Percentiles rank a stretch among this genome's conserved stretches.
These are phyloP conservation scores for Berberis thunbergii DNA, from an alignment of 164 flowering plant genomes.

Conservation along the genomic window DNA sequence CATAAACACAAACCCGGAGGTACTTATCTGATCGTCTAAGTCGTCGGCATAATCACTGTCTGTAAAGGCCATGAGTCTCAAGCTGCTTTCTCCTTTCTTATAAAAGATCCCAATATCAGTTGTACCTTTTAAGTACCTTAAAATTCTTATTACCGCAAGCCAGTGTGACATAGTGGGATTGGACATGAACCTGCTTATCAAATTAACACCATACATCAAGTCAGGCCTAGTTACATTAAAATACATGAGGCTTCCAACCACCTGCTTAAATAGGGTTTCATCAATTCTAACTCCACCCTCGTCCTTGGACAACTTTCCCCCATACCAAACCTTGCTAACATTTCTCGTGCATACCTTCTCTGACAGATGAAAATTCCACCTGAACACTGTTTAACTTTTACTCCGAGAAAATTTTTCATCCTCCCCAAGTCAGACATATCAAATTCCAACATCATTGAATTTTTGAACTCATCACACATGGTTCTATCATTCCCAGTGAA, in stretches of 20 bases:
- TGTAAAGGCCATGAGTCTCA: neutral
- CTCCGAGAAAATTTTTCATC: neutral
- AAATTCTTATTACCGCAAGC: neutral
- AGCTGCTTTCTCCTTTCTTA: neutral
- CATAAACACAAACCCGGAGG: neutral
- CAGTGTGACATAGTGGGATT: too few species aligned
- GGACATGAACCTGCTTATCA: neutral
- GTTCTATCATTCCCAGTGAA: neutral
- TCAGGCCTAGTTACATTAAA: neutral
- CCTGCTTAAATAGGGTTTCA: neutral
- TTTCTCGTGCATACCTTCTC: neutral
- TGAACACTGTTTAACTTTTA: neutral
- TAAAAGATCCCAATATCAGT: neutral
- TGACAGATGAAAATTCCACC: neutral
- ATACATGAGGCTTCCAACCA: neutral
- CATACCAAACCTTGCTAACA: neutral
- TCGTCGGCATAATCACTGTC: slow-evolving; percentile 2
- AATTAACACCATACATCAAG: neutral
- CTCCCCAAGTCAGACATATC: neutral
- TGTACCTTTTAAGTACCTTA: slow-evolving; percentile 2
- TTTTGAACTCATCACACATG: neutral
- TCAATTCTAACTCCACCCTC: neutral
- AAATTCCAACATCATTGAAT: slow-evolving; percentile 1
- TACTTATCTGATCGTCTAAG: neutral
- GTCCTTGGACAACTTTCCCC: neutral